Evolutionary conservation across 768 basidiomycete genomes (phyloP).

Genomic region (Ephemerocybe angulata): DNA sequence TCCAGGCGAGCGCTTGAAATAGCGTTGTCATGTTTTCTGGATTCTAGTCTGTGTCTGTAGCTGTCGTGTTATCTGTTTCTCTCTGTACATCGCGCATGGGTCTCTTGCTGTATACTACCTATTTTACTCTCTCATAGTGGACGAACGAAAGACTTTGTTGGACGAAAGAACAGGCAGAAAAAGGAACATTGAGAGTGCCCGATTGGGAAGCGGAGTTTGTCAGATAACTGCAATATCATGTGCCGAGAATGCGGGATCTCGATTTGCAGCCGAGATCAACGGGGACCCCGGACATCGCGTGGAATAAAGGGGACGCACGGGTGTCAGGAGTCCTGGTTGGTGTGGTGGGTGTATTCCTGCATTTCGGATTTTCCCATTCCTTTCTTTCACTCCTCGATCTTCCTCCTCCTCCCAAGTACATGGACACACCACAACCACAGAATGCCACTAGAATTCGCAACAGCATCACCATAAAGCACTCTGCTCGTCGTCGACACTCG

Average conservation of each 20-base stretch:
- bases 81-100: slow-evolving; percentile 2
- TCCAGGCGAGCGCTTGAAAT: slow-evolving; percentile 10
- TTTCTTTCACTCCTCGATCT: slow-evolving; percentile 23
- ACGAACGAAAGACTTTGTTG: background rate
- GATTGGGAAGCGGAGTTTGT: background rate
- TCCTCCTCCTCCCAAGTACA: slow-evolving; percentile 13
- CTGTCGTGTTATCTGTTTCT: background rate
- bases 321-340: slow-evolving; percentile 1
- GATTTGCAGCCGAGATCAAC: background rate
- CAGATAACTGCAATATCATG: too few species aligned
- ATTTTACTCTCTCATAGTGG: slow-evolving; percentile 3
- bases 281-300: background rate
- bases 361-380: slow-evolving; percentile 18
- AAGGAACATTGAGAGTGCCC: background rate
- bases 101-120: slow-evolving; percentile 12
- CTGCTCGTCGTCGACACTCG: slow-evolving; percentile 45
- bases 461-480: slow-evolving; percentile 49
- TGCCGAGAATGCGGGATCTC: background rate
- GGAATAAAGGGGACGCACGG: background rate
- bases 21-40: slow-evolving; percentile 13
- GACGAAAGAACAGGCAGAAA: background rate
- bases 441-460: slow-evolving; percentile 57
- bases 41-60: background rate
- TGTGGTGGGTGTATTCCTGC: background rate
- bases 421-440: slow-evolving; percentile 20